Evolutionary conservation across 2,329 filamentous ascomycete genomes (phyloP).

Genomic region (Phialophora verrucosa): DNA sequence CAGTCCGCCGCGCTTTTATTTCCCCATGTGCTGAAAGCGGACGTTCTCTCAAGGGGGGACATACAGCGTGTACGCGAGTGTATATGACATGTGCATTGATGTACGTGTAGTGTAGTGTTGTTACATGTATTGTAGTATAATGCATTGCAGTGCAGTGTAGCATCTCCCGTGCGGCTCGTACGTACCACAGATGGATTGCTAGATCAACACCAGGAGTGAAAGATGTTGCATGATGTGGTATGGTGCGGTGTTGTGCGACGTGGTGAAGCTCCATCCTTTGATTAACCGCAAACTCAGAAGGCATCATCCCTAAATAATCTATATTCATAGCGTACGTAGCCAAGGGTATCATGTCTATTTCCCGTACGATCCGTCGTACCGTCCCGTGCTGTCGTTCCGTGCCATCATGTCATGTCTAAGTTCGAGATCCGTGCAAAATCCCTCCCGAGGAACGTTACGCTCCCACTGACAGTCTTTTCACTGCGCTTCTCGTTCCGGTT

Average conservation of each 20-base stretch:
- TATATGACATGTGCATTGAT: not conserved
- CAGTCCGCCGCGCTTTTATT: constrained; percentile 36
- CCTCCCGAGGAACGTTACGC: no score
- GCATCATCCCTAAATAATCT: not conserved
- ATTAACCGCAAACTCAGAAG: not conserved
- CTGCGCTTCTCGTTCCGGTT: not conserved
- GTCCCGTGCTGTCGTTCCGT: not conserved
- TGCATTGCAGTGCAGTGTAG: no score
- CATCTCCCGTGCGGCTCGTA: no score
- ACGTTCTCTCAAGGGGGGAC: constrained; percentile 40
- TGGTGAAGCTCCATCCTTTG: not conserved
- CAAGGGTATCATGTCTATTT: not conserved
- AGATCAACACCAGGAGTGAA: no score
- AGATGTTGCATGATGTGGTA: not conserved
- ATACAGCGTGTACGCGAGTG: constrained; percentile 7
- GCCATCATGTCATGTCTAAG: not conserved
- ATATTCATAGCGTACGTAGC: not conserved
- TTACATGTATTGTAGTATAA: no score
- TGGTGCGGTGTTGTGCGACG: not conserved
- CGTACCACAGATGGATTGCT: no score
- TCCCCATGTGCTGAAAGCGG: constrained; percentile 30
- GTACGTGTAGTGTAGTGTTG: no score
- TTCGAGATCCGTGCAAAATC: not conserved
- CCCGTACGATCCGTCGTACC: not conserved
- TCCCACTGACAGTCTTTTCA: no score